Conservation (phyloP, 441 rosid genomes). For the Melastoma candidum region DNA sequence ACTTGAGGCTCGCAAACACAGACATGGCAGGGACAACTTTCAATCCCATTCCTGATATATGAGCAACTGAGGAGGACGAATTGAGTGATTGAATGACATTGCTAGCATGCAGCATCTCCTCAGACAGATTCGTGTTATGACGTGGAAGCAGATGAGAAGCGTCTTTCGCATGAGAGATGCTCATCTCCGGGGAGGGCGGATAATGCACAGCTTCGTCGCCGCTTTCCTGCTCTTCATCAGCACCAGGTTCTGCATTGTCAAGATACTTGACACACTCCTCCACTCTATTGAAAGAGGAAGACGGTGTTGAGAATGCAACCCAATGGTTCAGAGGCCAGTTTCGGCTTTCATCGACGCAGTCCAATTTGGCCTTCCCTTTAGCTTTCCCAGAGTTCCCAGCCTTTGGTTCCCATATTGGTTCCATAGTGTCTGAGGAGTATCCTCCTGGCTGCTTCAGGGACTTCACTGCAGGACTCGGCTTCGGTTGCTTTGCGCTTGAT, state of each 20-base stretch:
- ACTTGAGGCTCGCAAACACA: slow-evolving; percentile 65
- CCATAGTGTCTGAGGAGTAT: slow-evolving; percentile 73
- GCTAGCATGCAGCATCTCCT: slow-evolving; percentile 63
- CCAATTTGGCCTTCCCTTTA: slow-evolving; percentile 16
- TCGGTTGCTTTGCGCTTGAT: slow-evolving; percentile 25
- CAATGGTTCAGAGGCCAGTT: slow-evolving; percentile 72
- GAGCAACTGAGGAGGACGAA: slow-evolving; percentile 76
- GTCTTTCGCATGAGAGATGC: slow-evolving; percentile 30
- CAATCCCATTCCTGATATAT: slow-evolving; percentile 66
- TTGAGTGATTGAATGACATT: slow-evolving; percentile 63
- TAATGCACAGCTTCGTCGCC: slow-evolving; percentile 25
- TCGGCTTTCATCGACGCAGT: slow-evolving; percentile 17
- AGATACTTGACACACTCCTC: slow-evolving; percentile 80
- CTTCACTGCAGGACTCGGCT: slow-evolving; percentile 13
- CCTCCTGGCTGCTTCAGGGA: slow-evolving; percentile 61
- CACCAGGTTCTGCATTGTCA: slow-evolving; percentile 21
- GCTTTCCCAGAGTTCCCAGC: slow-evolving; percentile 35
- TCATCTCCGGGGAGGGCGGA: slow-evolving; percentile 46
- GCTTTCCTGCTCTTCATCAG: slow-evolving; percentile 11
- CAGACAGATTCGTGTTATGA: slow-evolving; percentile 38
- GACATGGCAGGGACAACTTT: slow-evolving; percentile 68
- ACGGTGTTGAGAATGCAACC: slow-evolving; percentile 57
- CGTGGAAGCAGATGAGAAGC: slow-evolving; percentile 16
- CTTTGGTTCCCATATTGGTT: slow-evolving; percentile 27
- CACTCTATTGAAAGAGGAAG: slow-evolving; percentile 57